Percentiles rank a stretch among this genome's conserved stretches.
phyloP scores from a whole-genome alignment of 2,329 filamentous ascomycete genomes.

The Pyrenophora teres region DNA sequence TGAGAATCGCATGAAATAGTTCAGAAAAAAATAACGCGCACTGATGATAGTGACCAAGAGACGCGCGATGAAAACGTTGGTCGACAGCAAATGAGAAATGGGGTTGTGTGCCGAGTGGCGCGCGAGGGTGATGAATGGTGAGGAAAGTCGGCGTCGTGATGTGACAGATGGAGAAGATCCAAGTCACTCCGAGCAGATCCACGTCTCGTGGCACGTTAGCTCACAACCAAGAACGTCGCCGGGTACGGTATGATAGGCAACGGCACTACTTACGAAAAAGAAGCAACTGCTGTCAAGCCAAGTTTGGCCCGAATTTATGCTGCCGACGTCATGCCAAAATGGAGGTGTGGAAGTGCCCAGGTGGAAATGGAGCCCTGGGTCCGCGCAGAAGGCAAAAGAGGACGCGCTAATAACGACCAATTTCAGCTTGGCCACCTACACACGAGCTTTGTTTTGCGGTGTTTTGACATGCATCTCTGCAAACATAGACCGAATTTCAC shows the following conservation, averaged over 20 bases:
- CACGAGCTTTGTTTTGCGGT: too few relatives aligned
- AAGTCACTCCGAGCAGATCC: constrained; percentile 42
- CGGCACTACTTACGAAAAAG: constrained; percentile 22
- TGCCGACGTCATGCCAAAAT: constrained; percentile 29
- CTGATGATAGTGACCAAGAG: constrained; percentile 13
- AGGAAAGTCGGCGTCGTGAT: constrained; percentile 37
- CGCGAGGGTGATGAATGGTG: constrained; percentile 20
- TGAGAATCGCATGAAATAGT: constrained; percentile 8
- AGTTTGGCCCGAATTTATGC: constrained; percentile 12
- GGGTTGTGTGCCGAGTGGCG: constrained; percentile 28
- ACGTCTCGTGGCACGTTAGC: constrained; percentile 44
- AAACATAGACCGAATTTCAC: too few relatives aligned
- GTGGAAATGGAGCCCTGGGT: constrained; percentile 35
- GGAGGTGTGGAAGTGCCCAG: constrained; percentile 18
- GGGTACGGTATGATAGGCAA: constrained; percentile 10
- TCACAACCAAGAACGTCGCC: constrained; percentile 19
- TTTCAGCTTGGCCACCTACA: constrained; percentile 45
- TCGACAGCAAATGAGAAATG: constrained; percentile 10
- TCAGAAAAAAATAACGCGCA: constrained; percentile 14
- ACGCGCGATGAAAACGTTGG: constrained; percentile 11
- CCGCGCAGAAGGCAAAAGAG: constrained; percentile 32
- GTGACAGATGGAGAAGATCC: constrained; percentile 37
- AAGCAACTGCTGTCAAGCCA: constrained; percentile 15
- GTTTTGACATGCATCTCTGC: too few relatives aligned
- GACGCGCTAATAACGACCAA: constrained; percentile 39